phyloP scores from a whole-genome alignment of 164 flowering plant genomes.

The Nymphaea colorata region DNA sequence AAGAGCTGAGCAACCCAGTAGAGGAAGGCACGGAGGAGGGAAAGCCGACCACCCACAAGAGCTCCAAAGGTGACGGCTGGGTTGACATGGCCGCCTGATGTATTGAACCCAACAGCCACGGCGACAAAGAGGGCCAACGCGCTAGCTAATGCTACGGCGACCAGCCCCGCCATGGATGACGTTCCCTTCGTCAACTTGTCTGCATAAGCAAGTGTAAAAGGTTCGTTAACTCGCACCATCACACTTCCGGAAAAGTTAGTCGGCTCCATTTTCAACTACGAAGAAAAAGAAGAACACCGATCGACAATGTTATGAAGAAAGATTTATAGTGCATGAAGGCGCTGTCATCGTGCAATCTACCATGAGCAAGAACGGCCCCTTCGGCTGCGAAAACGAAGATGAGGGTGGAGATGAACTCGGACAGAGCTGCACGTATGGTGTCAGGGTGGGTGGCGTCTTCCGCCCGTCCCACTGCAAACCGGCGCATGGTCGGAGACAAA shows the following conservation, averaged over 20 bases:
- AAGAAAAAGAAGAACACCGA: too few relatives aligned
- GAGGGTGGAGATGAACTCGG: constrained; percentile 7
- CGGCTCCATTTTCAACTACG: too few relatives aligned
- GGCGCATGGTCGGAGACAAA: neutral
- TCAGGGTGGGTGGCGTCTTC: constrained; percentile 2
- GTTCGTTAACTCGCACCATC: too few relatives aligned
- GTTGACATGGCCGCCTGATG: constrained; percentile 72
- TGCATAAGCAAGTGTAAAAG: neutral
- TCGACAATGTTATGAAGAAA: too few relatives aligned
- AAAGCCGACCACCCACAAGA: constrained; percentile 56
- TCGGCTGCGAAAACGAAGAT: constrained; percentile 6
- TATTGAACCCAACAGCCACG: constrained; percentile 37
- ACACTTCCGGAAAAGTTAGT: too few relatives aligned
- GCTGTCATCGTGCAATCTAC: neutral
- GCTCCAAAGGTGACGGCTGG: constrained; percentile 75
- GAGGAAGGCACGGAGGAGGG: constrained; percentile 42
- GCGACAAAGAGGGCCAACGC: constrained; percentile 52
- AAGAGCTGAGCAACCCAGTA: constrained; percentile 75
- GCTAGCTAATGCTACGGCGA: constrained; percentile 35
- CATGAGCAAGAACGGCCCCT: constrained; percentile 1
- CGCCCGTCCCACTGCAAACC: neutral
- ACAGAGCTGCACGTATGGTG: constrained; percentile 2
- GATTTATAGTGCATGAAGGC: too few relatives aligned
- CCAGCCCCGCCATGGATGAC: constrained; percentile 10
- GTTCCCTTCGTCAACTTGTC: constrained; percentile 7